These are phyloP conservation scores for Typha latifolia DNA, from an alignment of 176 grass and related monocot genomes.

Conservation along the genomic window DNA sequence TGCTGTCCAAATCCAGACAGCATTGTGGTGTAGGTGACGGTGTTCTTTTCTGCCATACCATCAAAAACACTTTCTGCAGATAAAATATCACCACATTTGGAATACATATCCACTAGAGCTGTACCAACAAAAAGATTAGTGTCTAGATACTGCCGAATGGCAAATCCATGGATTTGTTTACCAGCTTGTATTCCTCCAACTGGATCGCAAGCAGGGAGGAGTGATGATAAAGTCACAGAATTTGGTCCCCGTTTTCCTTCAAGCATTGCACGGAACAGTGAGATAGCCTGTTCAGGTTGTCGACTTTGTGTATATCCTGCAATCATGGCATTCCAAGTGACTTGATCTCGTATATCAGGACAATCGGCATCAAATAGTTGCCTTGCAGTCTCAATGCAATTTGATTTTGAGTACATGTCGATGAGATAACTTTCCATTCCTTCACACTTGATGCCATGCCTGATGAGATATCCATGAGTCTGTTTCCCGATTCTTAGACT, in stretches of 20 bases:
- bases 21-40: conserved; percentile 72
- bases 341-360: conserved; percentile 40
- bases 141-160: conserved; percentile 38
- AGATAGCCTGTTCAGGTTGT: conserved; percentile 43
- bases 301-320: conserved; percentile 57
- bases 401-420: conserved; percentile 92
- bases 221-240: conserved; percentile 62
- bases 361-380: conserved; percentile 49
- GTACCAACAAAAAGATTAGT: conserved; percentile 64
- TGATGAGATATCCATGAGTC: conserved; percentile 69
- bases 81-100: conserved; percentile 66
- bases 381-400: conserved; percentile 47
- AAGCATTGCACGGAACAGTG: conserved; percentile 55
- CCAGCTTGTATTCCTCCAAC: conserved; percentile 40
- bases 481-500: conserved; percentile 64
- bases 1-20: conserved; percentile 73
- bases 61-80: conserved; percentile 56
- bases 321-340: conserved; percentile 98
- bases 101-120: conserved; percentile 82
- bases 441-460: conserved; percentile 49
- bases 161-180: conserved; percentile 78
- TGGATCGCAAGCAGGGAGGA: conserved; percentile 61
- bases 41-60: conserved; percentile 60
- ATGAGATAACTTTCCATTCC: conserved; percentile 92
- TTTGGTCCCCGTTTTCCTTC: conserved; percentile 49